Percentiles rank a stretch among this genome's conserved stretches.
phyloP scores from a whole-genome alignment of 371 early-diverging fungal genomes.

The Mortierella sp. region DNA sequence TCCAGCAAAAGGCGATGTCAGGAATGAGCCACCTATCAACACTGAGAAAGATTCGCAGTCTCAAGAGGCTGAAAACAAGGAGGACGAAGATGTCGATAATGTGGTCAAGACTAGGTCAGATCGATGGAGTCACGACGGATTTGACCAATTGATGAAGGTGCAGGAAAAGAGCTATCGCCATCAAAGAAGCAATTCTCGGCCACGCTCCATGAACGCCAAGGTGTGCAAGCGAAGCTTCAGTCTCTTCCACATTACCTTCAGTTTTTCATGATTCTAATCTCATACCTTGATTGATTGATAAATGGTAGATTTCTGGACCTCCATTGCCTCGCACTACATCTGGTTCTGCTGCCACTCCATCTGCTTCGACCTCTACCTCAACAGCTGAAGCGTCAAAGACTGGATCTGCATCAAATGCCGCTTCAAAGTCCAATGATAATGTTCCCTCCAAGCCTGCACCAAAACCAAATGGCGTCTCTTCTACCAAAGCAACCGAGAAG shows the following conservation, averaged over 20 bases:
- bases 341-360: neutral
- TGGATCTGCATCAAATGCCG: conserved; percentile 4
- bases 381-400: conserved; percentile 5
- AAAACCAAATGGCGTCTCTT: neutral
- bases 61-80: conserved; percentile 30
- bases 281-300: neutral
- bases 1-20: conserved; percentile 33
- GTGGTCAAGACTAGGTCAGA: conserved; percentile 37
- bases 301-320: conserved; percentile 17
- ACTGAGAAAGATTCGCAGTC: conserved; percentile 11
- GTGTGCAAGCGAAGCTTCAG: conserved; percentile 6
- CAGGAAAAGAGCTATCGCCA: conserved; percentile 48
- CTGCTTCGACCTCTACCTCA: conserved; percentile 4
- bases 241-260: neutral
- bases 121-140: conserved; percentile 56
- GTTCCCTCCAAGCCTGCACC: neutral
- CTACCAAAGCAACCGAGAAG: conserved; percentile 8
- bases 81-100: neutral
- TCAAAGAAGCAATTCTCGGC: conserved; percentile 38
- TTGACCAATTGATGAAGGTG: conserved; percentile 53
- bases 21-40: conserved; percentile 17
- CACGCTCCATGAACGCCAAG: conserved; percentile 47
- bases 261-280: neutral
- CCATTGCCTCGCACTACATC: conserved; percentile 25
- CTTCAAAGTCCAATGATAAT: neutral